Percentiles rank a stretch among this genome's conserved stretches.
Conservation (phyloP, 768 basidiomycete genomes). For the Trametes cingulata region DNA sequence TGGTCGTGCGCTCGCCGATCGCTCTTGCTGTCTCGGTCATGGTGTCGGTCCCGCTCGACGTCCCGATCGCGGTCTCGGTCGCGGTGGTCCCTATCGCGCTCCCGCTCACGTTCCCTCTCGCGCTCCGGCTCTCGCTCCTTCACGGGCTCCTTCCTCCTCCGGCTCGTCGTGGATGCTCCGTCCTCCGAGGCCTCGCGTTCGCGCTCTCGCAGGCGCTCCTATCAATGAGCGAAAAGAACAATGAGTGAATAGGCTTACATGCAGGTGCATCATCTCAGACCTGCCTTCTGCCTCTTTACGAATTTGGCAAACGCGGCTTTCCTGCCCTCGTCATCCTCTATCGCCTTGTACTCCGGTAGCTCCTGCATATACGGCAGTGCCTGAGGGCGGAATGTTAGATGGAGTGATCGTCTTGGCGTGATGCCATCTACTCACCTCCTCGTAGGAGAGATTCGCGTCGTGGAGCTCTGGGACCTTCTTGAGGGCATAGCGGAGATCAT, state of each 20-base stretch:
- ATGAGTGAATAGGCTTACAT: slow-evolving; percentile 7
- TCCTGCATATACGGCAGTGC: slow-evolving; percentile 75
- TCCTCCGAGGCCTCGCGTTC: slow-evolving; percentile 68
- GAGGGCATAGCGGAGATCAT: slow-evolving; percentile 94
- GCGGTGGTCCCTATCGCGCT: slow-evolving; percentile 30
- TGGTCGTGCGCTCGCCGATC: slow-evolving; percentile 40
- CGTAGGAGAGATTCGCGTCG: slow-evolving; percentile 74
- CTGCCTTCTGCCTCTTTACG: slow-evolving; percentile 86
- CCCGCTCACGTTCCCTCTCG: slow-evolving; percentile 36
- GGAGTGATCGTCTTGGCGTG: neutral
- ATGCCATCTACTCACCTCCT: slow-evolving; percentile 58
- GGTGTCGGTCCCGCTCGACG: slow-evolving; percentile 39
- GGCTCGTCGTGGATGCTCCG: slow-evolving; percentile 75
- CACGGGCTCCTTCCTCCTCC: slow-evolving; percentile 75
- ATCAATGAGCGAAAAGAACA: neutral
- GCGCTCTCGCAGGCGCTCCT: slow-evolving; percentile 76
- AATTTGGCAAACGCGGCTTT: slow-evolving; percentile 85
- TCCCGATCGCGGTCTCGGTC: slow-evolving; percentile 26
- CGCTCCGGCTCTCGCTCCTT: slow-evolving; percentile 39
- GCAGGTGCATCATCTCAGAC: slow-evolving; percentile 11
- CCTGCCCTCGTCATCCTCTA: slow-evolving; percentile 86
- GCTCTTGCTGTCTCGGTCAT: slow-evolving; percentile 42
- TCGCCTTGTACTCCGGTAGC: slow-evolving; percentile 81
- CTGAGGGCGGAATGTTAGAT: slow-evolving; percentile 37
- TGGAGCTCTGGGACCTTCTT: slow-evolving; percentile 85